Evolutionary conservation across 768 basidiomycete genomes (phyloP), one percentile per base, ranked within the genome.

Genomic region (Rhodotorula toruloides): DNA sequence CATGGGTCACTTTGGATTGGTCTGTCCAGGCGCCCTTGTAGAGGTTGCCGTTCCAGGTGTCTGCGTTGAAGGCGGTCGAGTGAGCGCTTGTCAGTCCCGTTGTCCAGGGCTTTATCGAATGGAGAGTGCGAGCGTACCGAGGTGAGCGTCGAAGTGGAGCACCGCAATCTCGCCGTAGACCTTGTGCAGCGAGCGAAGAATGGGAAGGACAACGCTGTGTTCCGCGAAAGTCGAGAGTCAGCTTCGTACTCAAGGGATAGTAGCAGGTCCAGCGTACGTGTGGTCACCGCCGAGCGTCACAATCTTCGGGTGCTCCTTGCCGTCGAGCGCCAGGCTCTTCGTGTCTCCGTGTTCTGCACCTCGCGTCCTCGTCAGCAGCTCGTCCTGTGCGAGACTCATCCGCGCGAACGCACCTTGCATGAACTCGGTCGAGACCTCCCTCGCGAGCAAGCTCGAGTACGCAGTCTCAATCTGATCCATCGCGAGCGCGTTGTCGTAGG

Each of bases 201-300:
- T 68, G 2, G 73, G 73, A 0, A 72, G 58, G 16, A 68, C 67
- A 48, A 70, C n/a, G n/a, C n/a, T n/a, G n/a, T n/a, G n/a, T 65
- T 13, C 56, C 63, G 42, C 7, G 17, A 29, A 40, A 39, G 36
- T 27, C n/a, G 40, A 6, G 54, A 8, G 39, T 43, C 31, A 8
- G 36, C n/a, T 10, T 17, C 16, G 17, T 11, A 25, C 13, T 19
- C 34, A 31, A 34, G 22, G 22, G 31, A 16, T 29, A 9, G 40
- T 21, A 16, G 10, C 10, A 31, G n/a, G 19, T 3, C 39, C 11
- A 2, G 31, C 48, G 17, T 11, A 63, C 21, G 90, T 90, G 76
- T 92, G 91, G 74, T 92, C 91, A 11, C 91, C 91, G 32, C 91
- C 91, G 36, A 91, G 80, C 78, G 87, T 87, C 65, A 92, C 77